Percentiles rank a stretch among this genome's conserved stretches.
These are phyloP conservation scores for Candida pseudoglaebosa DNA, from an alignment of 805 yeast genomes.

Conservation along the genomic window DNA sequence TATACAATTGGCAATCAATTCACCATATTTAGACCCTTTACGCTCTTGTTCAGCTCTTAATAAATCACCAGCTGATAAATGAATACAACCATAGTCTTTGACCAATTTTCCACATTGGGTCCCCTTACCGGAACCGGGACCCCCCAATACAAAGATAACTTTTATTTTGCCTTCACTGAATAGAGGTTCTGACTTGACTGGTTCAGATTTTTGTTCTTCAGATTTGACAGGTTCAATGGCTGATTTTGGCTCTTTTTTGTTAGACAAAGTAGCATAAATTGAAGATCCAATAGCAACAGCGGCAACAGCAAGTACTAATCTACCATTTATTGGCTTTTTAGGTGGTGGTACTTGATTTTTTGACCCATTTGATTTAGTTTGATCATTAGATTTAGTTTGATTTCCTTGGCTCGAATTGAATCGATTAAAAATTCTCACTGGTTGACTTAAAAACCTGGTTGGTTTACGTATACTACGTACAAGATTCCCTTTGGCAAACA, in stretches of 20 bases:
- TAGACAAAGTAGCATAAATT: constrained; percentile 37
- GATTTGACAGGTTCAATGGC: constrained; percentile 42
- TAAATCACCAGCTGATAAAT: constrained; percentile 94
- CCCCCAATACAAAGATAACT: constrained; percentile 89
- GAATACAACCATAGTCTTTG: constrained; percentile 74
- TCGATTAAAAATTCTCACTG: neutral
- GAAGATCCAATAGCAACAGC: constrained; percentile 52
- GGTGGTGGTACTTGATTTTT: constrained; percentile 13
- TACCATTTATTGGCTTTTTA: constrained; percentile 17
- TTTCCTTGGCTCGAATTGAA: constrained; percentile 2
- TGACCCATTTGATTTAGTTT: constrained; percentile 7
- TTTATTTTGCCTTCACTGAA: constrained; percentile 65
- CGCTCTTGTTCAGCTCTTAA: constrained; percentile 88
- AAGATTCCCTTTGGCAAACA: constrained; percentile 1
- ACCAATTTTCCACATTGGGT: constrained; percentile 91
- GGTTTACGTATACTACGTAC: neutral
- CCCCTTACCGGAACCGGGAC: constrained; percentile 98
- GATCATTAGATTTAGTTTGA: neutral
- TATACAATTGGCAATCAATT: constrained; percentile 76
- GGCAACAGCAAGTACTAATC: constrained; percentile 29
- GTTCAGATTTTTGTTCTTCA: constrained; percentile 17
- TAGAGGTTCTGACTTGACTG: constrained; percentile 27
- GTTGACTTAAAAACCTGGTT: neutral
- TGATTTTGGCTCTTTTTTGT: constrained; percentile 41
- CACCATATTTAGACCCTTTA: constrained; percentile 78